Base-by-base conservation (phyloP, 176 grass and related monocot species). In the Pontederia crassipes region DNA sequence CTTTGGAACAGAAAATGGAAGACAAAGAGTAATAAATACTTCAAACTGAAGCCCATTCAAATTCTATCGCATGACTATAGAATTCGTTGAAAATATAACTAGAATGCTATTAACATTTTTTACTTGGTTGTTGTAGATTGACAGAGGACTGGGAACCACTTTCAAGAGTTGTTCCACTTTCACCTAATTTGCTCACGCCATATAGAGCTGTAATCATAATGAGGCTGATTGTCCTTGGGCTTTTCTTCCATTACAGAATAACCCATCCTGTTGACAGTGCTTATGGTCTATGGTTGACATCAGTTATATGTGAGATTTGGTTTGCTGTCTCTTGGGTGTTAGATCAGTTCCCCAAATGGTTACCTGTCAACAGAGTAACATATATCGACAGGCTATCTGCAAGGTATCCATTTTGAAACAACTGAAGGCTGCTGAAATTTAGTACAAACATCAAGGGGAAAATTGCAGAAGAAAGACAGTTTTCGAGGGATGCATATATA, bases 291-390 rank as follows among this genome's bases (percentile, higher is more conserved):
- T 98, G 93, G 93, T 75, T 92, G 71, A 92, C 93, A 46, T 98
- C 88, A 17, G 80, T 98, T 57, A 92, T 98, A 71, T 98, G 93
- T 74, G 87, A 98, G 74, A 86, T 98, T 54, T 98, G 93, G 93
- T 98, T 98, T 67, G 93, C 81, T 47, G 74, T 98, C 74, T 98
- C 93, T 71, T 98, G 93, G 93, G 89, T 98, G 45, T 78, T 98
- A 55, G 93, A 98, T 98, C 93, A 98, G 61, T 98, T 98, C 48
- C 93, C 93, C 48, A 98, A 92, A 66, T 98, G 93, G 93, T 88
- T 13, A 58, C 93, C 93, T 62, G 80, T 98, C 64, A 83, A 98
- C 54, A 82, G 93, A 52, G 93, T 89, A 61, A 86, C 84, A 65
- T 98, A 98, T 48, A 80, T 98, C 69, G 84, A 98, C 70, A 90